A percentile compares a stretch with the other conserved stretches of the same genome.
Conservation (phyloP, 208 protist species). For the Crithidia expoeki region DNA sequence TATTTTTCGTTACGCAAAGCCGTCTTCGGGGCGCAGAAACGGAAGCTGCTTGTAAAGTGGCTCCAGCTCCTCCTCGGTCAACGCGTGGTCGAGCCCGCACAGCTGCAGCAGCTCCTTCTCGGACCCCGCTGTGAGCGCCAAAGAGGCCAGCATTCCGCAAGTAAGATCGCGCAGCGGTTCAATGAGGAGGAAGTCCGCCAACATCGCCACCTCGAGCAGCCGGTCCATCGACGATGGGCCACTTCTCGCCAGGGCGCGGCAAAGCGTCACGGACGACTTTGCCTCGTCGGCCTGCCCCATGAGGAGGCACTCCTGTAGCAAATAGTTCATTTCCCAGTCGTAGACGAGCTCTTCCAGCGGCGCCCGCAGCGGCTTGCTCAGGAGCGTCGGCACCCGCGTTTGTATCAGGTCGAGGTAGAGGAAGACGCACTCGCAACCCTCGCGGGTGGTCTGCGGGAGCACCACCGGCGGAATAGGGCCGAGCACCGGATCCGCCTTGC, state of each 20-base stretch:
- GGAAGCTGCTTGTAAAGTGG: conserved; percentile 80
- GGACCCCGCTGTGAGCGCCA: conserved; percentile 58
- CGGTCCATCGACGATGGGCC: conserved; percentile 51
- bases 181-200: conserved; percentile 88
- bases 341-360: conserved; percentile 85
- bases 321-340: conserved; percentile 82
- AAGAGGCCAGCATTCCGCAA: conserved; percentile 79
- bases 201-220: conserved; percentile 80
- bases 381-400: conserved; percentile 69
- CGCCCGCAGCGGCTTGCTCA: conserved; percentile 81
- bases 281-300: conserved; percentile 17
- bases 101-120: conserved; percentile 78
- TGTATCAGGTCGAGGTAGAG: conserved; percentile 75
- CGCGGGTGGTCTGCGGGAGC: conserved; percentile 68
- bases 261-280: conserved; percentile 37
- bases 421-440: conserved; percentile 75
- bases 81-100: conserved; percentile 48
- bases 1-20: conserved; percentile 10
- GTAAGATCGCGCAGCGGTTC: conserved; percentile 79
- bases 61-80: conserved; percentile 76
- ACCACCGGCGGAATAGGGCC: conserved; percentile 61
- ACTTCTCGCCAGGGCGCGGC: conserved; percentile 38
- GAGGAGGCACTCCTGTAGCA: conserved; percentile 57
- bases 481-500: conserved; percentile 34
- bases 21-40: conserved; percentile 68